Conservation (phyloP, 345 rosid genomes). For the Gossypium arboreum region DNA sequence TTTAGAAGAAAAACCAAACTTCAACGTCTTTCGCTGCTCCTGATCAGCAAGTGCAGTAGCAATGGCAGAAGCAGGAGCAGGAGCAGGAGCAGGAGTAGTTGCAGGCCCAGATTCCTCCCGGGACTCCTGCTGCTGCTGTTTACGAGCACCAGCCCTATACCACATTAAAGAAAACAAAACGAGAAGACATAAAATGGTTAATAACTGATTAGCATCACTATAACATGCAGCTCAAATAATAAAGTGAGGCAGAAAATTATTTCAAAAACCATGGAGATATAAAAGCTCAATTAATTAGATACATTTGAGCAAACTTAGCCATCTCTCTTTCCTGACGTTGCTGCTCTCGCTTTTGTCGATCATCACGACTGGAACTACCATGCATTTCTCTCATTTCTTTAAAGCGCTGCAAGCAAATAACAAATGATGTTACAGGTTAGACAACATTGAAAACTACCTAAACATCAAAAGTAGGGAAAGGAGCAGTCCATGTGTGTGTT, state of each 20-base stretch:
- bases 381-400: constrained; percentile 98
- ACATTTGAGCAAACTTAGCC: constrained; percentile 70
- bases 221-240: not conserved
- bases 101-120: constrained; percentile 43
- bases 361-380: constrained; percentile 83
- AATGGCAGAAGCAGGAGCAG: constrained; percentile 28
- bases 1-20: constrained; percentile 89
- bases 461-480: not conserved
- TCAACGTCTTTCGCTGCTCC: constrained; percentile 71
- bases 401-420: constrained; percentile 58
- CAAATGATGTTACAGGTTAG: not conserved
- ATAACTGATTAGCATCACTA: not conserved
- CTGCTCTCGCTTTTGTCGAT: constrained; percentile 74
- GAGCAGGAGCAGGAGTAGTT: constrained; percentile 27
- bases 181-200: not conserved
- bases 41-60: constrained; percentile 58
- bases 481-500: not conserved
- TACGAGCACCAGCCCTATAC: constrained; percentile 80
- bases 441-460: not conserved
- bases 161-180: constrained; percentile 5
- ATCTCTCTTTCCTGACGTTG: constrained; percentile 91
- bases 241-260: not conserved
- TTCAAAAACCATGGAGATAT: not conserved
- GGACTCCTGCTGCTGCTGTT: constrained; percentile 53
- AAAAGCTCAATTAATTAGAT: constrained; percentile 3